Conservation (phyloP, 352 stramenopile species). For the Globisporangium uncinulatum region DNA sequence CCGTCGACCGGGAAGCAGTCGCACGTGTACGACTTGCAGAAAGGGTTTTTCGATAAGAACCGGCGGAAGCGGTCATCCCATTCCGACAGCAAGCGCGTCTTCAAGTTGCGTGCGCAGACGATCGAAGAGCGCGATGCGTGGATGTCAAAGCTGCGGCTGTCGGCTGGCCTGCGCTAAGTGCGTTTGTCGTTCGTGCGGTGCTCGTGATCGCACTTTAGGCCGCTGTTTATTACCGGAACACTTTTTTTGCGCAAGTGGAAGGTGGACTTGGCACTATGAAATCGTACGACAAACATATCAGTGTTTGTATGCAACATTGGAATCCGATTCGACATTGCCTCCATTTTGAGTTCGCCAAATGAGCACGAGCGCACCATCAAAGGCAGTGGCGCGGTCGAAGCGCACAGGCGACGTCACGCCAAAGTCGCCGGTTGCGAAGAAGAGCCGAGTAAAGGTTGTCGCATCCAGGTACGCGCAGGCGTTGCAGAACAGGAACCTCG, state of each 20-base stretch:
- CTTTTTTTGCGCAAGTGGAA: too few species aligned
- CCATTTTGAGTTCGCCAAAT: not conserved
- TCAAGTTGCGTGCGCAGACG: conserved; percentile 77
- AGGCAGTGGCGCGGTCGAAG: conserved; percentile 6
- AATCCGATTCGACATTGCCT: not conserved
- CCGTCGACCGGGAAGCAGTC: conserved; percentile 36
- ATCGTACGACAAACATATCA: not conserved
- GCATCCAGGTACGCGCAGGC: conserved; percentile 53
- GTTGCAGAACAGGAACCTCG: conserved; percentile 35
- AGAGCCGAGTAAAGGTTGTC: conserved; percentile 39
- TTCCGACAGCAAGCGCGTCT: conserved; percentile 66
- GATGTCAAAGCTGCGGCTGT: conserved; percentile 70
- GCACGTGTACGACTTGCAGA: conserved; percentile 71
- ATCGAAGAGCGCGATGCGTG: conserved; percentile 81
- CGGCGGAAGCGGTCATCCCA: conserved; percentile 67
- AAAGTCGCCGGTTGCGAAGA: conserved; percentile 7
- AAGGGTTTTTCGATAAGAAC: conserved; percentile 78
- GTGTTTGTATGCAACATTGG: not conserved
- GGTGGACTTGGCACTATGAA: not conserved
- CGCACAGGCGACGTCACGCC: not conserved
- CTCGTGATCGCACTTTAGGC: not conserved
- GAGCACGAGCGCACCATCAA: not conserved
- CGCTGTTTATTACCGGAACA: too few species aligned
- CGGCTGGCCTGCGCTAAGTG: conserved; percentile 32
- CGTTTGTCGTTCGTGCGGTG: not conserved